Base-by-base conservation (phyloP, 1,284 basidiomycete species). In the Rhodotorula mucilaginosa region DNA sequence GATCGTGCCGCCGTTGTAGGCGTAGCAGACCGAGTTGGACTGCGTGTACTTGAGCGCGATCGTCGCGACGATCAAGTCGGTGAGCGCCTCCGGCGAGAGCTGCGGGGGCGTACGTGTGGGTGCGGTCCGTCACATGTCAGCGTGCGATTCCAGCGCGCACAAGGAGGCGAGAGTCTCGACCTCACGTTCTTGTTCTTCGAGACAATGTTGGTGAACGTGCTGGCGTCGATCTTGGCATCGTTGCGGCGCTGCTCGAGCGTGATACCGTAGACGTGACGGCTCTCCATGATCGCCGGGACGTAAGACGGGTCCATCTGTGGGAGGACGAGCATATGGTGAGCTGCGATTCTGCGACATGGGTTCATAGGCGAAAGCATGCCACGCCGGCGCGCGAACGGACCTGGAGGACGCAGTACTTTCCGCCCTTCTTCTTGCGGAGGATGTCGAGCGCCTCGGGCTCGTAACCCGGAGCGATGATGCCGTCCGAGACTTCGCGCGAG, bases 41-140 rank as follows among this genome's bases (percentile, higher is more conserved):
- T 99, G 97, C 0, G 96, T 99, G 85, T 98, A 99, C 83, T 99
- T 99, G 79, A 99, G 87, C 2, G 96, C 91, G 49, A 98, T 89
- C 5, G 95, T 98, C 26, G 97, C 97, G 67, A 97, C 91, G 76
- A 94, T 92, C 69, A 97, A 84, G 81, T 97, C 94, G 39, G 87
- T 91, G 67, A 91, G 79, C 7, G 92, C 93, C 65, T 86, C 82
- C 44, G 84, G 78, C 23, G 93, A 88, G 23, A 97, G 84, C 90
- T 93, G 78, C 7, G 68, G 68, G 13, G n/a, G n/a, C n/a, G n/a
- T n/a, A n/a, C n/a, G n/a, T n/a, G n/a, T n/a, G n/a, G n/a, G n/a
- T n/a, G n/a, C n/a, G n/a, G n/a, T n/a, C n/a, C n/a, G n/a, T n/a
- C n/a, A n/a, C n/a, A n/a, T n/a, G n/a, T n/a, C n/a, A n/a, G n/a